These are phyloP conservation scores for Pleurotus citrinopileatus DNA, from an alignment of 768 basidiomycete species.

Conservation along the genomic window DNA sequence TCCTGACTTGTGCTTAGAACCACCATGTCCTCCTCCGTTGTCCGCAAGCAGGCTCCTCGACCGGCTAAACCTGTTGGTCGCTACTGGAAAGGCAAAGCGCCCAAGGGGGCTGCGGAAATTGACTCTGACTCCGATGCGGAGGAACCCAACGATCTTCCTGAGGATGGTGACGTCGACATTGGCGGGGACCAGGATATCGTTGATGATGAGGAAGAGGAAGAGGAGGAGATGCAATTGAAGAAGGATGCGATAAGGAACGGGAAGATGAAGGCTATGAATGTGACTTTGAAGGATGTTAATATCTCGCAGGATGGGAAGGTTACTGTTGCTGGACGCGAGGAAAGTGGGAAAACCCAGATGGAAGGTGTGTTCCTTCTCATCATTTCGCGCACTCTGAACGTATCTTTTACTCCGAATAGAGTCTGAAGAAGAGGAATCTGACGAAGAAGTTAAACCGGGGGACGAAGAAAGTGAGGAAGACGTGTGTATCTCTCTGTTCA, in stretches of 20 bases:
- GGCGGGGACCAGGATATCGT: constrained; percentile 54
- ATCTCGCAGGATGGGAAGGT: constrained; percentile 81
- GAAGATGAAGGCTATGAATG: constrained; percentile 49
- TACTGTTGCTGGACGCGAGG: constrained; percentile 73
- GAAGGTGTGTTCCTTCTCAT: constrained; percentile 33
- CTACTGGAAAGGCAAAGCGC: constrained; percentile 90
- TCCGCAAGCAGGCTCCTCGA: constrained; percentile 73
- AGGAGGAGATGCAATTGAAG: constrained; percentile 39
- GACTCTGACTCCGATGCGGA: constrained; percentile 68
- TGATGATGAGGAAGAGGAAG: constrained; percentile 42
- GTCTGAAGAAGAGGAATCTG: constrained; percentile 45
- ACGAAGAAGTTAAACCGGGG: constrained; percentile 21
- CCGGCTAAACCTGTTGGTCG: constrained; percentile 77
- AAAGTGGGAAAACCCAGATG: constrained; percentile 69
- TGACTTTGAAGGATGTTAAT: constrained; percentile 75
- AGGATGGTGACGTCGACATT: constrained; percentile 59
- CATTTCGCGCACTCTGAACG: constrained; percentile 16
- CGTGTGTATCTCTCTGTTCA: background rate
- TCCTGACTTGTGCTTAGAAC: no score
- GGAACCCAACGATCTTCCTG: constrained; percentile 31
- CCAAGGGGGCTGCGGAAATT: constrained; percentile 62
- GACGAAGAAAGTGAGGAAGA: constrained; percentile 38
- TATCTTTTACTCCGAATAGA: constrained; percentile 27
- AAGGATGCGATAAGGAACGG: constrained; percentile 41
- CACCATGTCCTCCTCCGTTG: constrained; percentile 14